Conservation (phyloP, 2,329 filamentous ascomycete species). For the Mycosphaerella sp. region DNA sequence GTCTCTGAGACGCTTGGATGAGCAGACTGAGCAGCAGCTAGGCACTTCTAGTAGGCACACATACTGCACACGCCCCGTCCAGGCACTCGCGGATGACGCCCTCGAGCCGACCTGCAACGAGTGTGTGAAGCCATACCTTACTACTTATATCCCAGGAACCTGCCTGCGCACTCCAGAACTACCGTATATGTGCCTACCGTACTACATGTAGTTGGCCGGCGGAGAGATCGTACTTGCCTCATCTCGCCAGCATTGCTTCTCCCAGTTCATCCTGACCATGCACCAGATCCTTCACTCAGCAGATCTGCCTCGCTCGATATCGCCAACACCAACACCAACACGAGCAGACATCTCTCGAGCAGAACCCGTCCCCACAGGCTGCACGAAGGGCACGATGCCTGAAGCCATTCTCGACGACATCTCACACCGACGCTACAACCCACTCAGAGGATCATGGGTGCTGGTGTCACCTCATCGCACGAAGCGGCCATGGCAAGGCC, state of each 20-base stretch:
- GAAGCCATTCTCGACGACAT: conserved; percentile 75
- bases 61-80: background rate
- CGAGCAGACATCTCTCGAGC: conserved; percentile 2
- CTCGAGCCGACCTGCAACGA: background rate
- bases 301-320: conserved; percentile 21
- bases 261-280: conserved; percentile 18
- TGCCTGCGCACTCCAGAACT: too few species aligned
- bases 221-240: conserved; percentile 4
- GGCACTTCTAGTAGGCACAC: too few species aligned
- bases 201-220: background rate
- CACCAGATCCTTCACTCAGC: conserved; percentile 22
- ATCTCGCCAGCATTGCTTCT: conserved; percentile 5
- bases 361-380: conserved; percentile 15
- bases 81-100: background rate
- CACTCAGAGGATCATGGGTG: conserved; percentile 81
- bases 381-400: conserved; percentile 35
- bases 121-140: conserved; percentile 5
- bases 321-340: conserved; percentile 11
- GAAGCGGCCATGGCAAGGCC: conserved; percentile 90
- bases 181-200: too few species aligned
- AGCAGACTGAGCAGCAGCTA: background rate
- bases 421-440: conserved; percentile 90
- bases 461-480: conserved; percentile 94
- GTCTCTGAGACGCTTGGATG: background rate
- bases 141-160: background rate